phyloP scores from a whole-genome alignment of 2,329 filamentous ascomycete genomes.

The Chaetothyriales sp. region DNA sequence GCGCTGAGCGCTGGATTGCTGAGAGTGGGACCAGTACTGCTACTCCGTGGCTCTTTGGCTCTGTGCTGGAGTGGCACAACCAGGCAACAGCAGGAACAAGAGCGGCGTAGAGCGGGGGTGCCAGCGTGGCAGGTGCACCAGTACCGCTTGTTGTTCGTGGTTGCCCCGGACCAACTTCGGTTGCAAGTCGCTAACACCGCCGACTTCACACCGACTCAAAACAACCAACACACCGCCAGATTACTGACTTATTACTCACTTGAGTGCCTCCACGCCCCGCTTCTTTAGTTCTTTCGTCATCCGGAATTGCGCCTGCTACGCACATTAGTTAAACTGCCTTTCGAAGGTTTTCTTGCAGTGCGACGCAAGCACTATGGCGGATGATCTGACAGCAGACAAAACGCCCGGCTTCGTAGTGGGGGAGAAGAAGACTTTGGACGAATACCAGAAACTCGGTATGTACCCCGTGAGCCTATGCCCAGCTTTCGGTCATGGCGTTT shows the following conservation, averaged over 20 bases:
- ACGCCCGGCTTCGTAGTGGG: conserved; percentile 96
- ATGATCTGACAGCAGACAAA: conserved; percentile 72
- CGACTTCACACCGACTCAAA: not conserved
- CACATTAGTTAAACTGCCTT: not conserved
- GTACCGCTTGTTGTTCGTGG: not conserved
- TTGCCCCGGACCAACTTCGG: not conserved
- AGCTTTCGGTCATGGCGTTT: not conserved
- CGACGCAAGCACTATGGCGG: conserved; percentile 43
- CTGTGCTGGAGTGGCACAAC: not conserved
- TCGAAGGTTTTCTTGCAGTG: not conserved
- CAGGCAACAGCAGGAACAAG: not conserved
- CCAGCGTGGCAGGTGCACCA: not conserved
- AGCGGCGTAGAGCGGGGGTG: not conserved
- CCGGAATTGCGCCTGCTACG: not conserved
- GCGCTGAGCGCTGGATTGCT: not conserved
- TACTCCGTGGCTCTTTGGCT: not conserved
- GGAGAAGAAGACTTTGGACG: conserved; percentile 93
- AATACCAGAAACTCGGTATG: conserved; percentile 87
- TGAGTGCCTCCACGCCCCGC: not conserved
- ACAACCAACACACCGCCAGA: not conserved
- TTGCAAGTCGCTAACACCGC: not conserved
- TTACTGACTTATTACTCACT: not conserved
- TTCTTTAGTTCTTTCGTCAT: not conserved
- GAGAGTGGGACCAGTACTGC: not conserved
- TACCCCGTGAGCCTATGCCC: conserved; percentile 11